phyloP scores from a whole-genome alignment of 495 filamentous ascomycete genomes.

The Penicillium manginii region DNA sequence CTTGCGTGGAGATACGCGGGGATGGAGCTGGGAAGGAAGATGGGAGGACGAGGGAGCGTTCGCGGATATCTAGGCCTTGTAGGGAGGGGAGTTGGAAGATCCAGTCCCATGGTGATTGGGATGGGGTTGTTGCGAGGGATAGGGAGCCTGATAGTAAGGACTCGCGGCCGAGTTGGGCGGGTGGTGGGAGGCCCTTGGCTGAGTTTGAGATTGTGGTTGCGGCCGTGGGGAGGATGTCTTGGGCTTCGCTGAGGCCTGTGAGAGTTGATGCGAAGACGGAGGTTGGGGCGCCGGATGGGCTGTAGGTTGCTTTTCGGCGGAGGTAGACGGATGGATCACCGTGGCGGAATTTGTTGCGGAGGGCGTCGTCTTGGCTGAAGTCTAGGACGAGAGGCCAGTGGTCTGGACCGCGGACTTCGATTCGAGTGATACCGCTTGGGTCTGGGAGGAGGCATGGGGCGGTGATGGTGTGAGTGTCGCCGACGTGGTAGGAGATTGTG shows the following conservation, averaged over 20 bases:
- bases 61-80: slow-evolving; percentile 69
- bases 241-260: slow-evolving; percentile 46
- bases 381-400: slow-evolving; percentile 88
- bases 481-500: slow-evolving; percentile 54
- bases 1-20: slow-evolving; percentile 36
- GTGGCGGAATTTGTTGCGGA: slow-evolving; percentile 67
- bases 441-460: slow-evolving; percentile 88
- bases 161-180: slow-evolving; percentile 29
- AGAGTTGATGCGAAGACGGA: slow-evolving; percentile 77
- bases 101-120: slow-evolving; percentile 68
- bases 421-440: slow-evolving; percentile 63
- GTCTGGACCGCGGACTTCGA: slow-evolving; percentile 69
- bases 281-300: slow-evolving; percentile 57
- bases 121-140: slow-evolving; percentile 41
- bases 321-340: slow-evolving; percentile 79
- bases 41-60: slow-evolving; percentile 74
- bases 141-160: slow-evolving; percentile 27
- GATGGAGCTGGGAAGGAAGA: slow-evolving; percentile 46
- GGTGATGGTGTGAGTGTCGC: slow-evolving; percentile 41
- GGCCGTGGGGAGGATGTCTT: slow-evolving; percentile 42
- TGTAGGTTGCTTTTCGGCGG: slow-evolving; percentile 72
- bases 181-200: slow-evolving; percentile 37
- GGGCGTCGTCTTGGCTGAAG: slow-evolving; percentile 65
- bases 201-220: slow-evolving; percentile 26
- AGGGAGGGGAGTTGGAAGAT: slow-evolving; percentile 70